phyloP scores from a whole-genome alignment of 2,329 filamentous ascomycete genomes.

The Polytolypa hystricis region DNA sequence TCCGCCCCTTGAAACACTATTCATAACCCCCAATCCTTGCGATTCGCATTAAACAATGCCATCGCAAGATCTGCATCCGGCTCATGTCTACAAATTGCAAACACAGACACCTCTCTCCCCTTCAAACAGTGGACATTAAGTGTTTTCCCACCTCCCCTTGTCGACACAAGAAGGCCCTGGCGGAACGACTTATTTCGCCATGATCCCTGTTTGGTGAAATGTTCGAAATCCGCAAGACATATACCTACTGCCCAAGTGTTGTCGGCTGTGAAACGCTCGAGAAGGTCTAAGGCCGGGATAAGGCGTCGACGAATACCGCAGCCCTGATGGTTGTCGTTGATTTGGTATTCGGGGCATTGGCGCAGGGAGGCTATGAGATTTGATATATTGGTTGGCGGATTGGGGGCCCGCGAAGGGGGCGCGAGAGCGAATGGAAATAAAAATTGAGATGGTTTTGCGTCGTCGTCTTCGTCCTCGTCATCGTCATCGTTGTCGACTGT shows the following conservation, averaged over 20 bases:
- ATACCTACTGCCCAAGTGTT: constrained; percentile 12
- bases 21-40: no score
- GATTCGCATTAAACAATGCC: no score
- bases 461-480: constrained; percentile 10
- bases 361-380: constrained; percentile 28
- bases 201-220: neutral
- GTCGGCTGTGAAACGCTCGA: constrained; percentile 27
- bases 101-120: no score
- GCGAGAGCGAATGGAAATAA: no score
- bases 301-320: constrained; percentile 33
- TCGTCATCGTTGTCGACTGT: neutral
- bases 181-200: neutral
- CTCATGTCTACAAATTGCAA: no score
- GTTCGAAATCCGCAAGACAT: constrained; percentile 4
- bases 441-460: constrained; percentile 5
- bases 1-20: no score
- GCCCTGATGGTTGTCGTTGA: constrained; percentile 30
- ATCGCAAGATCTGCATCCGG: no score
- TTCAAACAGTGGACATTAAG: no score
- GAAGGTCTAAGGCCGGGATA: constrained; percentile 27
- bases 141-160: no score
- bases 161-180: no score
- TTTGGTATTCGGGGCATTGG: constrained; percentile 32
- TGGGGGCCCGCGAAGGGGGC: neutral
- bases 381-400: constrained; percentile 20